Evolutionary conservation across 352 stramenopile genomes (phyloP), one percentile per base, ranked within the genome.

Genomic region (Globisporangium sylvaticum): DNA sequence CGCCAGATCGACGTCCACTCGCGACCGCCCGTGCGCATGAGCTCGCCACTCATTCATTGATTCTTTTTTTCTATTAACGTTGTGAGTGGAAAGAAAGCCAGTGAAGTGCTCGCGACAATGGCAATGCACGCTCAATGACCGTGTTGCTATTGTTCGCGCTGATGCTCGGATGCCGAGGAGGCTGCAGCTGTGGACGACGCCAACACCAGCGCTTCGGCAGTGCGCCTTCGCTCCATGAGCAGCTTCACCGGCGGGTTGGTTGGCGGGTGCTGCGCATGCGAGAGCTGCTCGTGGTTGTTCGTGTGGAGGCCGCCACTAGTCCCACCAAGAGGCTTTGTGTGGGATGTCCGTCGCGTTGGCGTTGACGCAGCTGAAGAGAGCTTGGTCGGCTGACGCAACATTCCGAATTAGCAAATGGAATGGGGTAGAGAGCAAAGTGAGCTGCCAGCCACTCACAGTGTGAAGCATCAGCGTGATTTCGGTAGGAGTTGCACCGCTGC

Each of bases 211-310:
- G 66, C 53, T 52, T 79, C 74, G 3, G 57, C 57, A 0, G 71
- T 66, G 31, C 83, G 76, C 2, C 80, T 71, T 10, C 81, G 78
- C 52, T 81, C 73, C 32, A 89, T 74, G 52, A 90, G 66, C 68
- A 90, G 67, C 69, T 89, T 92, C 44, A 87, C 77, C 0, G 81
- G 81, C 8, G 84, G 81, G 34, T 90, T 90, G 29, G 79, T 89
- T 9, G 68, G 62, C n/a, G 67, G 34, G 32, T 54, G 37, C 2
- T 53, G 57, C 18, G 24, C 42, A n/a, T 62, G 54, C 9, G 37
- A 37, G 39, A 20, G 2, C 22, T 42, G 18, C 18, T 34, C n/a
- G 64, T 66, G 42, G 37, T 63, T 71, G 58, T 54, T 66, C 14
- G 29, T 20, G 9, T 32, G 58, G 22, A 20, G 27, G 6, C n/a